Evolutionary conservation across 805 yeast genomes (phyloP), one percentile per base, ranked within the genome.

Genomic region (Candida xiaguanensis): DNA sequence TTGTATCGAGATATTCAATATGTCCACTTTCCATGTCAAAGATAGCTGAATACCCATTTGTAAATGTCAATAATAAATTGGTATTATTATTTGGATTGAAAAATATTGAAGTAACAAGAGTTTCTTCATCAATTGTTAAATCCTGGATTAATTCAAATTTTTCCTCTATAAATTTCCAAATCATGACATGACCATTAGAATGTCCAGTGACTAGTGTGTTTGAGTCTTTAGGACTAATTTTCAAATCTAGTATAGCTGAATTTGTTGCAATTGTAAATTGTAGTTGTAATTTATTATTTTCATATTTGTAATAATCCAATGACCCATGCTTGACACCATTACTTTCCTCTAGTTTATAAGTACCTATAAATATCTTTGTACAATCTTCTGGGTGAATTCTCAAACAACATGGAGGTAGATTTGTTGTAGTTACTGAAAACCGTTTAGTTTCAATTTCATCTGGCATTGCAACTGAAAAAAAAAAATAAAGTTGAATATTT

Each of bases 321-420:
- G 76, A 63, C 0, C 99, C 99, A 34, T 76, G 72, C 41, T 96
- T 67, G 1, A 53, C 48, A 1, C 83, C 81, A 12, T 72, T 64
- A 8, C 70, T 67, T 33, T 63, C 48, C 30, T 63, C 48, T 26
- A 91, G 66, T 40, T 82, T 77, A 56, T 93, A 91, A 0, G 96
- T 89, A 0, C 97, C 98, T 1, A 87, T 58, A 8, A 87, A 54
- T 1, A 87, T 46, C 8, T 74, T 53, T 0, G 71, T 50, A 3
- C 59, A 50, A 31, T 78, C 76, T 0, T 52, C 42, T 0, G 85
- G 84, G 37, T 74, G 77, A 8, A 81, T 70, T 26, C 82, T 69
- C 3, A 91, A 58, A 31, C 86, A 82, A 56, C 98, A 93, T 1
- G 98, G 97, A 1, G 98, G 98, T 2, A 79, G 63, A 1, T 64